These are phyloP conservation scores for Triticum monococcum DNA, from an alignment of 176 grass and related monocot species.

Conservation along the genomic window DNA sequence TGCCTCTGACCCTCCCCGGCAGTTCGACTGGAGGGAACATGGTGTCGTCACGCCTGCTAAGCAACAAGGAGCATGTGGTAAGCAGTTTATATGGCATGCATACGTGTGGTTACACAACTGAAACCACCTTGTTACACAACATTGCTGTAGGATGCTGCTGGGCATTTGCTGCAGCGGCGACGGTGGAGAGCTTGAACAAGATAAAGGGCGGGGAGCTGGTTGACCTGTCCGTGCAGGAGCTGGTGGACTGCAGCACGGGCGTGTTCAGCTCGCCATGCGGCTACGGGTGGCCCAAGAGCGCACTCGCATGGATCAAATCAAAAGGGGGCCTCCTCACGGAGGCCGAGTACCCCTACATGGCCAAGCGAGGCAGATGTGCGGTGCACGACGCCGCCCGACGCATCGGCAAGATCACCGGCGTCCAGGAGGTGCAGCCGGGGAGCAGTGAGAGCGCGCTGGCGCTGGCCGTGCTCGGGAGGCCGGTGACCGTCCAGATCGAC, in stretches of 20 bases:
- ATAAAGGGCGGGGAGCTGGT: not conserved
- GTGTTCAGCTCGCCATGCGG: not conserved
- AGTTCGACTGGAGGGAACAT: conserved; percentile 50
- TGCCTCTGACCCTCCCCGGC: not conserved
- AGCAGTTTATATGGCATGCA: not conserved
- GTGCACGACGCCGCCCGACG: not conserved
- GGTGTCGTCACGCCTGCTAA: conserved; percentile 48
- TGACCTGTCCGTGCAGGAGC: not conserved
- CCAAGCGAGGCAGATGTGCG: not conserved
- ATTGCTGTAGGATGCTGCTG: not conserved
- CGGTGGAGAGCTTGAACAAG: not conserved
- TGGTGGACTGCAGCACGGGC: not conserved
- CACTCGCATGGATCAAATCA: not conserved
- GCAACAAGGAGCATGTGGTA: conserved; percentile 57
- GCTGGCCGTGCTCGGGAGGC: not conserved
- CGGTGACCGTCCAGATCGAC: not conserved
- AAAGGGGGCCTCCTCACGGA: not conserved
- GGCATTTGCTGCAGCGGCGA: not conserved
- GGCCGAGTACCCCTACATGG: not conserved
- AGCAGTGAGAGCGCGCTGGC: not conserved
- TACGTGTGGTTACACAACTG: not conserved
- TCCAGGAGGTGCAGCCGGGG: not conserved
- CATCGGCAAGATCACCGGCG: not conserved
- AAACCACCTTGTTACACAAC: not conserved
- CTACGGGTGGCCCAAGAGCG: not conserved